Base-by-base conservation (phyloP, 2,329 filamentous ascomycete genomes). In the Anthostomella pinea region DNA sequence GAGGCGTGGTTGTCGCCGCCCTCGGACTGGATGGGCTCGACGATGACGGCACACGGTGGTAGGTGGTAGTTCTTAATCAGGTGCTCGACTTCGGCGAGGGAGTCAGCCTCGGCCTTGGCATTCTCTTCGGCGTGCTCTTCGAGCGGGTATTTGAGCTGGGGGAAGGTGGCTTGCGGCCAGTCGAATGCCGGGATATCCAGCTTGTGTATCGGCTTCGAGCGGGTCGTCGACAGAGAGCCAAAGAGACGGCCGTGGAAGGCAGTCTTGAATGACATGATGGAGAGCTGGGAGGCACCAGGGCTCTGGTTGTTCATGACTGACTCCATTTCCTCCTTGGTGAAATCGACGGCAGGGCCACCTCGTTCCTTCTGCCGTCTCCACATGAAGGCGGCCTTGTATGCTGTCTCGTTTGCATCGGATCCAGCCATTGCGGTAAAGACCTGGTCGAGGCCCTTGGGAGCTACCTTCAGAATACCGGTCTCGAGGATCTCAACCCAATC, bases 311-410 rank as follows among this genome's bases (percentile, higher is more conserved):
- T 72, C 89, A 95, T 95, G 56, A 79, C 72, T 8, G 79, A 82
- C 30, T 69, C 60, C 42, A 90, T 72, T 65, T 95, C 90, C 56
- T 86, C 79, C 34, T 80, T 67, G 21, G 84, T 86, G 70, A 95
- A 95, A 39, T 91, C 86, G 37, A 83, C 85, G 23, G 83, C 64
- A 29, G 79, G 70, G 6, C 87, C 87, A 49, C 88, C 88, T 44
- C 90, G 86, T 66, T 93, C 79, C 46, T 81, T 75, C 64, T 88
- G 85, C 31, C 86, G 81, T 58, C 84, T 83, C 76, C 84, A 94
- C 83, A 95, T 95, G 70, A 95, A 95, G 32, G 90, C 89, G 7
- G 89, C 89, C 70, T 95, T 95, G 78, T 88, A 95, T 27, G 90
- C 90, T 21, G 87, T 85, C 70, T 95, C 90, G 68, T 95, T 95